Evolutionary conservation across 1,284 basidiomycete species (phyloP).

Genomic region (Ganoderma boninense): DNA sequence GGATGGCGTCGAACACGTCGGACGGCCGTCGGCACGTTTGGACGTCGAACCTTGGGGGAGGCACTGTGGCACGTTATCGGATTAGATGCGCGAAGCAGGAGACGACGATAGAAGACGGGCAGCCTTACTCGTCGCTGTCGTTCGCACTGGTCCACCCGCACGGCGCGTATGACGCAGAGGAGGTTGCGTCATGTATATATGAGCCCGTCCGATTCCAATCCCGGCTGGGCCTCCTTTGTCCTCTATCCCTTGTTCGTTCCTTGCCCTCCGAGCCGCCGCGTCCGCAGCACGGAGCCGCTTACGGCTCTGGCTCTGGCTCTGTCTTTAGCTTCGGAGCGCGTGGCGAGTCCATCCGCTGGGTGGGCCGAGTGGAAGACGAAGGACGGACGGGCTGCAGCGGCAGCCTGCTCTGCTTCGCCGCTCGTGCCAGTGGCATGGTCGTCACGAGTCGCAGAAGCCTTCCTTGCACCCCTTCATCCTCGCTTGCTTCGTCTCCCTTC

Average conservation of each 20-base stretch:
- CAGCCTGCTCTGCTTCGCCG: not conserved
- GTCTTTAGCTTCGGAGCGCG: not conserved
- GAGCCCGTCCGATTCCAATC: too few relatives aligned
- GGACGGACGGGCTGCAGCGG: too few relatives aligned
- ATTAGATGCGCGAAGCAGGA: slow-evolving; percentile 12
- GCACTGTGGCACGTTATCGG: slow-evolving; percentile 8
- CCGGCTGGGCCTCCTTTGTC: not conserved
- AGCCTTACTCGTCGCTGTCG: slow-evolving; percentile 1
- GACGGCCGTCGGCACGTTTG: not conserved
- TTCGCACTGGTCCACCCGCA: not conserved
- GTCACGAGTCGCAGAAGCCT: not conserved
- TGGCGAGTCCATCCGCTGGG: not conserved
- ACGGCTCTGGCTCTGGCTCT: not conserved
- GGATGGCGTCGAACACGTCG: not conserved
- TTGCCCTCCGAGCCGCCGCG: not conserved
- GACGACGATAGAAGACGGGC: not conserved
- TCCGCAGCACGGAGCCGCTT: not conserved
- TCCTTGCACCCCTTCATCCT: not conserved
- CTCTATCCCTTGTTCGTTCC: not conserved
- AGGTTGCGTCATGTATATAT: not conserved
- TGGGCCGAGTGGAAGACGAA: not conserved
- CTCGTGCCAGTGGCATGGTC: not conserved
- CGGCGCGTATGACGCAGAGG: not conserved
- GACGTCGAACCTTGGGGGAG: not conserved
- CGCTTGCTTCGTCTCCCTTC: not conserved